These are phyloP conservation scores for Laetiporus sulphureus DNA, from an alignment of 1,284 basidiomycete genomes.

Conservation along the genomic window DNA sequence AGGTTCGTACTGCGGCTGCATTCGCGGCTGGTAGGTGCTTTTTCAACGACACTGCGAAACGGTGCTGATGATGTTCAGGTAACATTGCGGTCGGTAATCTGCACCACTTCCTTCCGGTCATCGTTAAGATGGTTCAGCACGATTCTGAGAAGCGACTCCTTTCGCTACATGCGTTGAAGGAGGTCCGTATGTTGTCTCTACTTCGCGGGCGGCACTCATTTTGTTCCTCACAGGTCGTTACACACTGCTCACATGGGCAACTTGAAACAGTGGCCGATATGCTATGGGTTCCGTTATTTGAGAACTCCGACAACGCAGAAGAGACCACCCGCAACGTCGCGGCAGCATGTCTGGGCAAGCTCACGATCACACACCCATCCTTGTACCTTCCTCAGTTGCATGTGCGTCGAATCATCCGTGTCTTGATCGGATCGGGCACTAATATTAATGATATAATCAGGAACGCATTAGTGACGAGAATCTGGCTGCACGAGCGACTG, in stretches of 20 bases:
- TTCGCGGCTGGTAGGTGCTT: slow-evolving; percentile 74
- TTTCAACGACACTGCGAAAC: no score
- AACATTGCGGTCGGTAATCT: slow-evolving; percentile 94
- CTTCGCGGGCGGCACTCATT: neutral
- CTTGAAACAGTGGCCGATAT: slow-evolving; percentile 80
- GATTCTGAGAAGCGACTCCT: slow-evolving; percentile 78
- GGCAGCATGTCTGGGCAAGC: slow-evolving; percentile 93
- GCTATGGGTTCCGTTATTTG: slow-evolving; percentile 89
- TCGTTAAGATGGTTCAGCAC: slow-evolving; percentile 77
- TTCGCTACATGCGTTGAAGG: slow-evolving; percentile 89
- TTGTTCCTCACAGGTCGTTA: slow-evolving; percentile 63
- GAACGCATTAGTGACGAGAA: slow-evolving; percentile 64
- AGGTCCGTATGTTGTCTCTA: slow-evolving; percentile 39
- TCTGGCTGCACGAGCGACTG: slow-evolving; percentile 77
- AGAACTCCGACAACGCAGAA: slow-evolving; percentile 78
- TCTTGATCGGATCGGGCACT: no score
- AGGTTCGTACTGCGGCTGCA: slow-evolving; percentile 81
- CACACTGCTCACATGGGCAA: slow-evolving; percentile 80
- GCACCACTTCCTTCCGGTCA: slow-evolving; percentile 76
- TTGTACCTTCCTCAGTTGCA: slow-evolving; percentile 91
- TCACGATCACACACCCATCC: slow-evolving; percentile 86
- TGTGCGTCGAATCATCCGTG: no score
- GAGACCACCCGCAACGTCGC: slow-evolving; percentile 93
- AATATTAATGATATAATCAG: no score
- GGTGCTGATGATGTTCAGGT: slow-evolving; percentile 35